A percentile compares a stretch with the other conserved stretches of the same genome.
Evolutionary conservation across 2,329 filamentous ascomycete species (phyloP).

Genomic region (Chalaropsis thielavioides): DNA sequence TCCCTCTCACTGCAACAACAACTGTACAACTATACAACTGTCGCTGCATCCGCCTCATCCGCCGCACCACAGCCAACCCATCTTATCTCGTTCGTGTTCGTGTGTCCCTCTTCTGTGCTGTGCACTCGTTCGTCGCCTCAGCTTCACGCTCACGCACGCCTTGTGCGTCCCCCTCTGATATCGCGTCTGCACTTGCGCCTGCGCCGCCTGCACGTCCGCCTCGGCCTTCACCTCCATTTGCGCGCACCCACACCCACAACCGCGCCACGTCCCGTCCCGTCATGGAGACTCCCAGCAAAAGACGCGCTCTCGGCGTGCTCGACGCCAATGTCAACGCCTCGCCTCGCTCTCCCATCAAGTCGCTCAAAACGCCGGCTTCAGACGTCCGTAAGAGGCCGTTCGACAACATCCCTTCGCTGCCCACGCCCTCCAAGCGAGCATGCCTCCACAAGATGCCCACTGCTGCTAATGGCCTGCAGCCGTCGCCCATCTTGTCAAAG

Average conservation of each 20-base stretch:
- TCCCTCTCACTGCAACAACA: too few relatives aligned
- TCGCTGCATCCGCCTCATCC: too few relatives aligned
- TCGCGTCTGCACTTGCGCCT: background rate
- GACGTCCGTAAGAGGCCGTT: constrained; percentile 8
- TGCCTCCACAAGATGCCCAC: background rate
- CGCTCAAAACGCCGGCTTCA: constrained; percentile 8
- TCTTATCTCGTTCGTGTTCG: too few relatives aligned
- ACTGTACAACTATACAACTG: too few relatives aligned
- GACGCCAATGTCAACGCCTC: constrained; percentile 17
- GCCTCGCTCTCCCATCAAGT: constrained; percentile 14
- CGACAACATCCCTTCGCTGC: constrained; percentile 9
- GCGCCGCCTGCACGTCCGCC: background rate
- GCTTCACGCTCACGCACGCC: background rate
- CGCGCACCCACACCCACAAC: background rate
- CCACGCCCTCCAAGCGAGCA: constrained; percentile 9
- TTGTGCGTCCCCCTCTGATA: background rate
- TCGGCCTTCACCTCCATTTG: background rate
- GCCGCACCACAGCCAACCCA: too few relatives aligned
- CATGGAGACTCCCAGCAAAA: constrained; percentile 17
- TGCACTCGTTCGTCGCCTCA: too few relatives aligned
- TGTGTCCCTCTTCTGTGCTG: too few relatives aligned
- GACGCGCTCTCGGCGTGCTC: constrained; percentile 18
- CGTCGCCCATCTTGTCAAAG: constrained; percentile 10
- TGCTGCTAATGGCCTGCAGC: constrained; percentile 7
- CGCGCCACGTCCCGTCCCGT: background rate